Conservation (phyloP, 2,329 filamentous ascomycete genomes). For the Keithomyces neogunnii region DNA sequence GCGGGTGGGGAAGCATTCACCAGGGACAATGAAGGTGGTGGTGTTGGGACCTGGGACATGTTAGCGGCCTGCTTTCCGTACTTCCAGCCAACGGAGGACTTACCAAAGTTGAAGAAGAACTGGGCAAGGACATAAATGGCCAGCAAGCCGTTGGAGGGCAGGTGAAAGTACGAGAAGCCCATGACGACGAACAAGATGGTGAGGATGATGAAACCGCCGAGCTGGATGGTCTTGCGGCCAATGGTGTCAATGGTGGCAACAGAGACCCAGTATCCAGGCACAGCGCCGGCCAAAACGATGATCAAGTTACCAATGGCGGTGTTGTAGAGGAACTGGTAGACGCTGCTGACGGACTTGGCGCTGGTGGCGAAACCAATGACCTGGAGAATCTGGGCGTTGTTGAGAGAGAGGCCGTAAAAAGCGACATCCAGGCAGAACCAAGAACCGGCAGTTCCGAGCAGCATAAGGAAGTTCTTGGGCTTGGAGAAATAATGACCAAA, state of each 20-base stretch:
- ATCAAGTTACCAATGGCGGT: slow-evolving; percentile 73
- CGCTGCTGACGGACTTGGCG: slow-evolving; percentile 30
- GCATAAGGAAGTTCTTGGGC: slow-evolving; percentile 62
- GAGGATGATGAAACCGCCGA: slow-evolving; percentile 52
- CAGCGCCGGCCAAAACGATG: slow-evolving; percentile 67
- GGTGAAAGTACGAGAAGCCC: slow-evolving; percentile 51
- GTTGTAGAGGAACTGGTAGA: slow-evolving; percentile 65
- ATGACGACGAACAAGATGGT: slow-evolving; percentile 54
- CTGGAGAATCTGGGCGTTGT: slow-evolving; percentile 63
- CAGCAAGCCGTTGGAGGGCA: slow-evolving; percentile 43
- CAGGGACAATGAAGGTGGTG: slow-evolving; percentile 49
- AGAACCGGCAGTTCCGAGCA: slow-evolving; percentile 72
- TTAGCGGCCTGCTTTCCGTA: not conserved
- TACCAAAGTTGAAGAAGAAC: slow-evolving; percentile 51
- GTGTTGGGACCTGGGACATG: slow-evolving; percentile 36
- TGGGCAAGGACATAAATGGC: slow-evolving; percentile 48
- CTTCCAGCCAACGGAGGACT: slow-evolving; percentile 2
- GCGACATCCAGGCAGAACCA: slow-evolving; percentile 67
- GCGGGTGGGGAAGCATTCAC: slow-evolving; percentile 48
- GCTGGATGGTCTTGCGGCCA: slow-evolving; percentile 70
- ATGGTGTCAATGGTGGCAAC: slow-evolving; percentile 65
- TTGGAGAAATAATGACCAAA: slow-evolving; percentile 63
- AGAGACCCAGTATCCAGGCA: slow-evolving; percentile 76
- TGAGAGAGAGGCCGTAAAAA: slow-evolving; percentile 63
- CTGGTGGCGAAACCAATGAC: slow-evolving; percentile 60